These are phyloP conservation scores for Backusella australiensis DNA, from an alignment of 192 early-diverging fungal genomes.

Conservation along the genomic window DNA sequence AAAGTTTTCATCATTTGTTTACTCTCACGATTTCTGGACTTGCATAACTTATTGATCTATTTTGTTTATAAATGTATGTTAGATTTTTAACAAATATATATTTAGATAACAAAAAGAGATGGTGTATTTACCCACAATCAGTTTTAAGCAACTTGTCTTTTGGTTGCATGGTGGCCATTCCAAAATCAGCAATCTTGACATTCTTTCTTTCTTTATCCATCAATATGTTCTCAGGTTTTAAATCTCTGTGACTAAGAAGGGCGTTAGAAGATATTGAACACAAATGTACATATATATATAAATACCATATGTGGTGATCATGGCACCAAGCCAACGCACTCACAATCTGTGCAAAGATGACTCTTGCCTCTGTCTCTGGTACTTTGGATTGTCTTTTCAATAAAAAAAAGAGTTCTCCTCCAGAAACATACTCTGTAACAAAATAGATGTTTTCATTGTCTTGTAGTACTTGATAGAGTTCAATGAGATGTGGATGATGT, in stretches of 20 bases:
- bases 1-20: background rate
- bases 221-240: slow-evolving; percentile 70
- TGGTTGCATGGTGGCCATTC: slow-evolving; percentile 54
- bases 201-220: slow-evolving; percentile 39
- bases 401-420: slow-evolving; percentile 19
- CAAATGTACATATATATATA: too few species aligned
- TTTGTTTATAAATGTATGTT: slow-evolving; percentile 29
- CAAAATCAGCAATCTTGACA: slow-evolving; percentile 64
- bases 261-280: too few species aligned
- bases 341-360: slow-evolving; percentile 72
- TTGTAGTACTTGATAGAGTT: slow-evolving; percentile 22
- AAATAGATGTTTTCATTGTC: slow-evolving; percentile 29
- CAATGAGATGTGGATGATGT: slow-evolving; percentile 23
- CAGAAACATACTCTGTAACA: slow-evolving; percentile 26
- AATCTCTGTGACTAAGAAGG: slow-evolving; percentile 56
- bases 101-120: background rate
- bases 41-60: slow-evolving; percentile 30
- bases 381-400: slow-evolving; percentile 17
- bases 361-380: slow-evolving; percentile 48
- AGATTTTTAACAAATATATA: background rate
- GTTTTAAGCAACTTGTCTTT: slow-evolving; percentile 49
- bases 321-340: slow-evolving; percentile 52
- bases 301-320: slow-evolving; percentile 28
- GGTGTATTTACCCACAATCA: slow-evolving; percentile 59
- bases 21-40: slow-evolving; percentile 35